Evolutionary conservation across 106 monocot genomes (phyloP).

Genomic region (Triglochin maritima): DNA sequence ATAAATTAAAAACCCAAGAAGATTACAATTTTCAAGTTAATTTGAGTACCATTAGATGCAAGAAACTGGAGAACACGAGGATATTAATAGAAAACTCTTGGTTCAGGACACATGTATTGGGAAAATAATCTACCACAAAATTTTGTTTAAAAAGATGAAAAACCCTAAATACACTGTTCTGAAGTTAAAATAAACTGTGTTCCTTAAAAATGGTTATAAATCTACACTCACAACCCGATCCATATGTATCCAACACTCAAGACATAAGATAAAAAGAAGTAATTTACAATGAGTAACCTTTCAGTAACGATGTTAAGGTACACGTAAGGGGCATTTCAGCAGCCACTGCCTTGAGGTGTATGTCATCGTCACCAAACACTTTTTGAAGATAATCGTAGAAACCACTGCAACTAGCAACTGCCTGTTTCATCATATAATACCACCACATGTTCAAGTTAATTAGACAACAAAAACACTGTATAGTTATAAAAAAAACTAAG

Average conservation of each 20-base stretch:
- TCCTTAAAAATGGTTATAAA: no score
- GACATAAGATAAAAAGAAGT: background rate
- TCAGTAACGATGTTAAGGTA: background rate
- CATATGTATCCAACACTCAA: no score
- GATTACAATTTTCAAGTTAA: background rate
- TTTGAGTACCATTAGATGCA: background rate
- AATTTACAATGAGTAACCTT: background rate
- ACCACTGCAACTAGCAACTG: conserved; percentile 1
- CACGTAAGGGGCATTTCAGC: background rate
- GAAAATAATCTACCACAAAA: no score
- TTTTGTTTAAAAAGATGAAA: no score
- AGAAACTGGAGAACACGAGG: background rate
- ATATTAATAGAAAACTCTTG: background rate
- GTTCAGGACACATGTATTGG: background rate
- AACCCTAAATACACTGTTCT: no score
- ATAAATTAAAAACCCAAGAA: no score
- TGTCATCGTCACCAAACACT: background rate
- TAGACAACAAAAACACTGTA: no score
- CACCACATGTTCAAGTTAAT: no score
- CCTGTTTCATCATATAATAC: no score
- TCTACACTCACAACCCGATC: no score
- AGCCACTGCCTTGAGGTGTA: background rate
- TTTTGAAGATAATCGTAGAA: background rate
- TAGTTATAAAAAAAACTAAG: no score
- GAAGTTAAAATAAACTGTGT: background rate